These are phyloP conservation scores for Fusarium sp. DNA, from an alignment of 2,329 filamentous ascomycete genomes.

Conservation along the genomic window DNA sequence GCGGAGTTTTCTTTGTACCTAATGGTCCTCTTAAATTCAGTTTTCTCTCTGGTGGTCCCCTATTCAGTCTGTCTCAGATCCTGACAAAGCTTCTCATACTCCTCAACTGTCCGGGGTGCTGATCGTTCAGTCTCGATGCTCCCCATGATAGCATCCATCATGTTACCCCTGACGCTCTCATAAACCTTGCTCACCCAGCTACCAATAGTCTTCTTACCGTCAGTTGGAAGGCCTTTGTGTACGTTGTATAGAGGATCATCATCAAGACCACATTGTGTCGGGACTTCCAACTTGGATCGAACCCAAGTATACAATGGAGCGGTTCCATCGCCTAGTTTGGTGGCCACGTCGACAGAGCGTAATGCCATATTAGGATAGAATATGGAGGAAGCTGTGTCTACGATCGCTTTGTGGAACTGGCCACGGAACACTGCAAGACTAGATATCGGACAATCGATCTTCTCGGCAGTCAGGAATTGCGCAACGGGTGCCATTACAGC, in stretches of 20 bases:
- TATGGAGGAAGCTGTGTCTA: constrained; percentile 30
- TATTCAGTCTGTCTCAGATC: background rate
- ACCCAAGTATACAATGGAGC: constrained; percentile 46
- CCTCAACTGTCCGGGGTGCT: constrained; percentile 33
- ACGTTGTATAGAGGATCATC: constrained; percentile 45
- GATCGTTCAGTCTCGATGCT: constrained; percentile 31
- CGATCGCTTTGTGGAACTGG: constrained; percentile 34
- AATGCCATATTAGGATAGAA: constrained; percentile 45
- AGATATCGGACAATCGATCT: constrained; percentile 37
- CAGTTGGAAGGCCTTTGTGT: constrained; percentile 32
- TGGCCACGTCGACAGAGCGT: constrained; percentile 38
- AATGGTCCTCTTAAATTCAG: background rate
- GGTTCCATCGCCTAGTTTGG: constrained; percentile 46
- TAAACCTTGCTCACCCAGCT: constrained; percentile 47
- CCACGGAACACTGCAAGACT: constrained; percentile 39
- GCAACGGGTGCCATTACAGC: constrained; percentile 45
- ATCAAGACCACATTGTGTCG: constrained; percentile 47
- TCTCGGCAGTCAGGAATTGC: constrained; percentile 38
- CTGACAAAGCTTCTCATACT: constrained; percentile 40
- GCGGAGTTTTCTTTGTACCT: too few species aligned
- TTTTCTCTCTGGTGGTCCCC: too few species aligned
- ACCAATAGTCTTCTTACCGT: constrained; percentile 48
- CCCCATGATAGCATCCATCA: constrained; percentile 47
- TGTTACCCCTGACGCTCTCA: constrained; percentile 42
- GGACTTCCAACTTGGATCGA: constrained; percentile 43